Evolutionary conservation across 306 rosid species (phyloP).

Genomic region (Pyrus betulifolia): DNA sequence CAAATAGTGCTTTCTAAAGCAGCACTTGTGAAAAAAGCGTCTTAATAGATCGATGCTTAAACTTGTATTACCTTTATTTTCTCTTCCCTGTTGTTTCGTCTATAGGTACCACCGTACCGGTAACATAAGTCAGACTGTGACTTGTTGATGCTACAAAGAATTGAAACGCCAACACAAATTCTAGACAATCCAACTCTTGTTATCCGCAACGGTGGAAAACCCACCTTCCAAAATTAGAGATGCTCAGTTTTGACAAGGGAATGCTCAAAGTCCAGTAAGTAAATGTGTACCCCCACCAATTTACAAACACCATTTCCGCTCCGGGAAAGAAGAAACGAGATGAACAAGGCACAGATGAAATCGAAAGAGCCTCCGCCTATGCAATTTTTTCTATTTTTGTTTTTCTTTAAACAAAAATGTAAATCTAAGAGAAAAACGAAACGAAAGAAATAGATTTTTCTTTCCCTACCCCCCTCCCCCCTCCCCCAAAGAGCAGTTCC

Average conservation of each 20-base stretch:
- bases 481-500: slow-evolving; percentile 26
- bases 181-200: slow-evolving; percentile 21
- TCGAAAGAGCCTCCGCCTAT: slow-evolving; percentile 38
- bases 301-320: slow-evolving; percentile 40
- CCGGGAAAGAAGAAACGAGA: slow-evolving; percentile 23
- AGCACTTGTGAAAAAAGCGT: too few relatives aligned
- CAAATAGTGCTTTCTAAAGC: too few relatives aligned
- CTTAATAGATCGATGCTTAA: too few relatives aligned
- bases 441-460: not conserved
- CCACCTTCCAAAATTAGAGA: slow-evolving; percentile 56
- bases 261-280: slow-evolving; percentile 36
- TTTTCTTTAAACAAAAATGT: slow-evolving; percentile 21
- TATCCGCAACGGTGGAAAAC: slow-evolving; percentile 57
- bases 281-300: slow-evolving; percentile 74
- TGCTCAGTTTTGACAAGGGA: slow-evolving; percentile 48
- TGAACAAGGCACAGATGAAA: slow-evolving; percentile 25
- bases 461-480: not conserved
- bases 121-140: too few relatives aligned
- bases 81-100: too few relatives aligned
- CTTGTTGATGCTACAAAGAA: too few relatives aligned
- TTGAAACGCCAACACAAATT: not conserved
- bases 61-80: too few relatives aligned
- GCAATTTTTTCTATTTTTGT: slow-evolving; percentile 50
- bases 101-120: too few relatives aligned
- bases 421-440: slow-evolving; percentile 16